Conservation (phyloP, 2,329 filamentous ascomycete species). For the Fusarium sp. region DNA sequence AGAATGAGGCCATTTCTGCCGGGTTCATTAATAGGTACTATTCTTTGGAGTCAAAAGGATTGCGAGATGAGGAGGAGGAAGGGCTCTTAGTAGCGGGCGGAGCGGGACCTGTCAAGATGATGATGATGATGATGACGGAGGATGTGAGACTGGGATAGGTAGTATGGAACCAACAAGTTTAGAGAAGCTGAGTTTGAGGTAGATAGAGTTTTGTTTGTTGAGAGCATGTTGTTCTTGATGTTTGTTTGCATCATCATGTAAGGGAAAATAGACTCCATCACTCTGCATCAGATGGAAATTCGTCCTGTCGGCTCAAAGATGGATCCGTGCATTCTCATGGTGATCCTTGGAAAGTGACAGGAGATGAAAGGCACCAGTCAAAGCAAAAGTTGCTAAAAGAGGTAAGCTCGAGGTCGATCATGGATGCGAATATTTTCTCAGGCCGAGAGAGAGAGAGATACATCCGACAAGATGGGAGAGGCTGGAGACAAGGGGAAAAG, state of each 20-base stretch:
- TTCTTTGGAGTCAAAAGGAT: not conserved
- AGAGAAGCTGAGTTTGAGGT: not conserved
- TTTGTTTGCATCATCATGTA: not conserved
- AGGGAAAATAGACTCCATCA: constrained; percentile 4
- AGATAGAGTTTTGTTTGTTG: constrained; percentile 2
- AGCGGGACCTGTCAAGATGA: constrained; percentile 1
- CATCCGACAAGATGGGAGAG: constrained; percentile 4
- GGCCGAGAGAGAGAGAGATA: not conserved
- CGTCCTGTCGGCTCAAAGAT: not conserved
- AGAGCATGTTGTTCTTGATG: not conserved
- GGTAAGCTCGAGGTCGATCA: constrained; percentile 7
- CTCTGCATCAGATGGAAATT: constrained; percentile 6
- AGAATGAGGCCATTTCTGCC: constrained; percentile 13
- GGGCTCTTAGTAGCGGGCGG: not conserved
- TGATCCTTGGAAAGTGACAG: not conserved
- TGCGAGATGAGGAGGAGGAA: not conserved
- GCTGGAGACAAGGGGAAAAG: constrained; percentile 18
- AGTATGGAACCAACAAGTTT: not conserved
- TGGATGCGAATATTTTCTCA: not conserved
- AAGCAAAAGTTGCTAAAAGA: not conserved
- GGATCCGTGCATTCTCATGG: constrained; percentile 3
- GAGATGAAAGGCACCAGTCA: not conserved
- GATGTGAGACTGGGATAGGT: not conserved
- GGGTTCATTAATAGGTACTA: not conserved
- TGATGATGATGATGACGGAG: not conserved